Base-by-base conservation (phyloP, 208 protist genomes). In the Tritrichomonas foetus region DNA sequence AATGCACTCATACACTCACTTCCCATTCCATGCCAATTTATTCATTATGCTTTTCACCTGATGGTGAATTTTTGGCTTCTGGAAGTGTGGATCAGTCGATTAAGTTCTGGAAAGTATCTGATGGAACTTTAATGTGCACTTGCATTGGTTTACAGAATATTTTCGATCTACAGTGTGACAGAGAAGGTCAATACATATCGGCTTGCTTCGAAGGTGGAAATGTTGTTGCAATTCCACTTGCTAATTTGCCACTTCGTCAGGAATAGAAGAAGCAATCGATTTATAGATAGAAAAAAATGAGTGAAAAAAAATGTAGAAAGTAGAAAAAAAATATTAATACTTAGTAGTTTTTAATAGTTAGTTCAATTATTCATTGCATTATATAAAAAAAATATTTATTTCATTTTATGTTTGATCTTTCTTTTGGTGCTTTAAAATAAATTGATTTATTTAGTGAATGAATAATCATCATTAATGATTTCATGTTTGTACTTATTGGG, bases 141-240 rank as follows among this genome's bases (percentile, higher is more conserved):
- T 89, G 47, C 22, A 57, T 89, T 25, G 22, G 44, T 8, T 44
- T 20, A 14, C 78, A 89, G 47, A 57, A 8, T 14, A 47, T 89
- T n/a, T 89, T 57, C 47, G 78, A 89, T 36, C 8, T 89, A 13
- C 78, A 89, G 30, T 57, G 27, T 8, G 44, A 44, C 41, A 57
- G 13, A 53, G 41, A 61, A n/a, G 78, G 78, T 16, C 33, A 89
- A 61, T 89, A 89, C 78, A 47, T 89, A 3, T 13, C 78, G 11
- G 78, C 44, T 57, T 89, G 78, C 47, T 89, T 44, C 47, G 78
- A 61, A 61, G 47, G 47, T 22, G 78, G 78, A 53, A 89, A 89
- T 57, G 78, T 89, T 0, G 27, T 57, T 39, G 27, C 57, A 22
- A 89, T 89, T 69, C 64, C 64, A 69, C 11, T n/a, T 33, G 8